Evolutionary conservation across 2,329 filamentous ascomycete species (phyloP).

Genomic region (Xylariaceae sp.): DNA sequence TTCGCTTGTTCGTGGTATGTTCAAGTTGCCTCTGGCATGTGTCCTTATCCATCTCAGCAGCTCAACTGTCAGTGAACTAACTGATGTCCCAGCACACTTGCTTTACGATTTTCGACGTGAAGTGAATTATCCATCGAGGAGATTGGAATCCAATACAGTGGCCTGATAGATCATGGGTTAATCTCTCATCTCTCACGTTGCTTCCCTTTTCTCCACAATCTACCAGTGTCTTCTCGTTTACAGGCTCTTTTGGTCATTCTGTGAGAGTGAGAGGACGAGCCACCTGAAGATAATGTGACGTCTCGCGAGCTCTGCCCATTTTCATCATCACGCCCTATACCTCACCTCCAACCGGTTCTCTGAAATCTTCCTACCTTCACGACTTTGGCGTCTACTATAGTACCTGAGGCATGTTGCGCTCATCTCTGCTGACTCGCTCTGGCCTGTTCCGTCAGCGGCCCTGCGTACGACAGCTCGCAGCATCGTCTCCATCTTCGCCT

Average conservation of each 20-base stretch:
- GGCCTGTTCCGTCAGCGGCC: neutral
- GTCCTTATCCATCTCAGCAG: neutral
- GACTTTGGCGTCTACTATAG: neutral
- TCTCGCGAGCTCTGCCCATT: slow-evolving; percentile 1
- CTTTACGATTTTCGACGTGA: neutral
- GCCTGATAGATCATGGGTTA: slow-evolving; percentile 12
- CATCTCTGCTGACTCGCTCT: neutral
- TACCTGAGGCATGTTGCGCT: slow-evolving; percentile 11
- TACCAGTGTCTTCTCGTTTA: neutral
- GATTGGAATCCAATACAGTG: neutral
- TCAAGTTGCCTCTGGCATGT: neutral
- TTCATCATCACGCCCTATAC: neutral
- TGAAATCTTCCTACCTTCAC: neutral
- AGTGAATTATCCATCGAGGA: neutral
- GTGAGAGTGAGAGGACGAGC: neutral
- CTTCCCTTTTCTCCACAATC: neutral
- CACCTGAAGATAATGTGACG: slow-evolving; percentile 10
- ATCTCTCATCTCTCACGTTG: slow-evolving; percentile 1
- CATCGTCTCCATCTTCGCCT: neutral
- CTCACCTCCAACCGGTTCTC: neutral
- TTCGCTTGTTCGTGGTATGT: neutral
- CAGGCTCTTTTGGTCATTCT: neutral
- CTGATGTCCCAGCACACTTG: neutral
- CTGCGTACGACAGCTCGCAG: neutral
- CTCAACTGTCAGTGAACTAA: neutral